A percentile compares a stretch with the other conserved stretches of the same genome.
Evolutionary conservation across 2,329 filamentous ascomycete genomes (phyloP).

Genomic region (Leptographium flavum): DNA sequence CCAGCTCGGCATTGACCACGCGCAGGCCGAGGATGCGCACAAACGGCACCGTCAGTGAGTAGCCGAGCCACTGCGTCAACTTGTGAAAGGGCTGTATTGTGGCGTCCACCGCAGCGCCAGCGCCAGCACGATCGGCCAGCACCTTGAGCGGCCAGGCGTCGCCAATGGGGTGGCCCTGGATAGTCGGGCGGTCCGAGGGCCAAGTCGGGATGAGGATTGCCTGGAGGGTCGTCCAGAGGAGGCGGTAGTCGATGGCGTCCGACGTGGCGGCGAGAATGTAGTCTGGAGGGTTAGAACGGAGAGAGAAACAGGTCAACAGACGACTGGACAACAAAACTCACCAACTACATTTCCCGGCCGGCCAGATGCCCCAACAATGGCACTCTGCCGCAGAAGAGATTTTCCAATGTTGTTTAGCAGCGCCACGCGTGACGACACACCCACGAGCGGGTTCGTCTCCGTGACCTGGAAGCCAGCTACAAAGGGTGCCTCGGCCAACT

Average conservation of each 20-base stretch:
- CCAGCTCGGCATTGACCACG: conserved; percentile 65
- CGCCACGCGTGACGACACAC: conserved; percentile 2
- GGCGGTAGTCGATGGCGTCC: conserved; percentile 18
- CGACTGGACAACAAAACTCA: neutral
- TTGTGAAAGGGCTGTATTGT: conserved; percentile 72
- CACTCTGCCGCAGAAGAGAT: conserved; percentile 1
- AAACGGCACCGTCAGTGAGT: conserved; percentile 47
- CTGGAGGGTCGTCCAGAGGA: conserved; percentile 29
- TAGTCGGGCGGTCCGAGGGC: conserved; percentile 36
- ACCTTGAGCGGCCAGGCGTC: conserved; percentile 33
- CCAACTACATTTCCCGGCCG: conserved; percentile 5
- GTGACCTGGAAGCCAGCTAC: conserved; percentile 25
- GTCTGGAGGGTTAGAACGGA: neutral
- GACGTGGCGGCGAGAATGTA: conserved; percentile 6
- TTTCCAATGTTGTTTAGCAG: conserved; percentile 4
- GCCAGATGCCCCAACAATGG: neutral
- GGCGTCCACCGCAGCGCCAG: conserved; percentile 14
- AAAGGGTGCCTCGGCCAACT: conserved; percentile 17
- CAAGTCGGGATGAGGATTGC: conserved; percentile 30
- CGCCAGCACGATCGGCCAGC: conserved; percentile 39
- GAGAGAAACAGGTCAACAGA: neutral
- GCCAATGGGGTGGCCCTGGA: conserved; percentile 28
- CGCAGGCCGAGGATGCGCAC: conserved; percentile 56
- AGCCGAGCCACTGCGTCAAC: conserved; percentile 85
- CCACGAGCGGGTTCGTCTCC: conserved; percentile 1